Evolutionary conservation across 164 flowering plant species (phyloP).

Genomic region (Saururus chinensis): DNA sequence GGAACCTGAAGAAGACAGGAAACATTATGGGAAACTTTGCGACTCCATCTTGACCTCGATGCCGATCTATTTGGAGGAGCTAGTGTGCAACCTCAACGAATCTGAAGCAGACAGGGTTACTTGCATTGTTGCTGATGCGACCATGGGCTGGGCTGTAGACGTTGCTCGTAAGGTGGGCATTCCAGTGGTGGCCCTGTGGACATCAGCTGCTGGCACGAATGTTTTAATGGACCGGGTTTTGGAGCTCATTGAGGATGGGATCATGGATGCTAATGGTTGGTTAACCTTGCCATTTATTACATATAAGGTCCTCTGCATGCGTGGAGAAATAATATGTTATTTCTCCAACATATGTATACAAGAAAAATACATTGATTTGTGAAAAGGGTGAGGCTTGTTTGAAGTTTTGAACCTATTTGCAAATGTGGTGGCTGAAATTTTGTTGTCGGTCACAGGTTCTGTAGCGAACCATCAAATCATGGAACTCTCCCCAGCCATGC

Average conservation of each 20-base stretch:
- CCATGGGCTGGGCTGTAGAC: slow-evolving; percentile 4
- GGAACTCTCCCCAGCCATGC: not conserved
- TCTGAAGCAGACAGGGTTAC: slow-evolving; percentile 2
- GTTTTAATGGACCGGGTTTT: slow-evolving; percentile 1
- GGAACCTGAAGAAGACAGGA: slow-evolving; percentile 5
- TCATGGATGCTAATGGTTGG: slow-evolving; percentile 10
- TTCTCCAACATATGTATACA: too few relatives aligned
- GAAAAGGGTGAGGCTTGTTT: too few relatives aligned
- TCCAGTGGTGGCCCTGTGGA: slow-evolving; percentile 5
- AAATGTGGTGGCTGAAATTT: not conserved
- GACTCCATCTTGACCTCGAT: not conserved
- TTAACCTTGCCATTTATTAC: not conserved
- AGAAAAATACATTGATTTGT: too few relatives aligned
- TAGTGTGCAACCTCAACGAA: slow-evolving; percentile 6
- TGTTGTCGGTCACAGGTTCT: not conserved
- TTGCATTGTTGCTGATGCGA: slow-evolving; percentile 10
- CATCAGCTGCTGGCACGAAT: not conserved
- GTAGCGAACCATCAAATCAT: not conserved
- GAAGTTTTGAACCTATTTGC: too few relatives aligned
- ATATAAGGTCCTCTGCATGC: too few relatives aligned
- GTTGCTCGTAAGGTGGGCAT: slow-evolving; percentile 12
- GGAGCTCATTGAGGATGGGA: slow-evolving; percentile 8
- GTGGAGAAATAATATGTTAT: too few relatives aligned
- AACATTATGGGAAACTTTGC: not conserved
- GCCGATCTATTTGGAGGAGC: slow-evolving; percentile 6